Percentiles rank a stretch among this genome's conserved stretches.
phyloP scores from a whole-genome alignment of 768 basidiomycete species.

The Amanita thiersii region DNA sequence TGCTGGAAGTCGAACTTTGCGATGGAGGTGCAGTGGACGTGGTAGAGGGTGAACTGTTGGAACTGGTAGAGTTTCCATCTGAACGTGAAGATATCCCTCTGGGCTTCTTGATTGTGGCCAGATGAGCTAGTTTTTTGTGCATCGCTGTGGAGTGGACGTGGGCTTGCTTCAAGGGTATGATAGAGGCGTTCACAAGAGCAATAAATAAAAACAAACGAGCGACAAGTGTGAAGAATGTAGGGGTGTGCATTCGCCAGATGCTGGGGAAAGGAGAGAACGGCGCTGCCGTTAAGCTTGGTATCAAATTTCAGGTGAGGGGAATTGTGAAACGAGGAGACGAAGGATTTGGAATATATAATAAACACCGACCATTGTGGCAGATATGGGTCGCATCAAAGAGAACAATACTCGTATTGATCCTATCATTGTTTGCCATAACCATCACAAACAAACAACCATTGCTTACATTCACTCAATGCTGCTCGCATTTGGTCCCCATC shows the following conservation, averaged over 20 bases:
- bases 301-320: too few relatives aligned
- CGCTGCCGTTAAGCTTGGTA: conserved; percentile 1
- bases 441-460: not conserved
- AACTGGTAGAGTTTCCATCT: too few relatives aligned
- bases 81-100: too few relatives aligned
- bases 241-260: not conserved
- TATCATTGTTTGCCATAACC: conserved; percentile 4
- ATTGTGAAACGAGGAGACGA: not conserved
- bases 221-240: not conserved
- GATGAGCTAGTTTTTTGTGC: not conserved
- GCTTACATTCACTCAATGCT: conserved; percentile 1
- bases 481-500: conserved; percentile 35
- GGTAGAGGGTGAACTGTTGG: too few relatives aligned
- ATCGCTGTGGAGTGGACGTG: not conserved
- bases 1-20: conserved; percentile 2
- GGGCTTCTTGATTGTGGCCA: not conserved
- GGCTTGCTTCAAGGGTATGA: not conserved
- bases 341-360: not conserved
- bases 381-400: too few relatives aligned
- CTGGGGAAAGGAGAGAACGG: not conserved
- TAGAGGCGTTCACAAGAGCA: not conserved
- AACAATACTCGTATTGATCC: too few relatives aligned
- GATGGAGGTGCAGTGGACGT: conserved; percentile 11
- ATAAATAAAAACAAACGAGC: not conserved
- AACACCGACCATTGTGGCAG: too few relatives aligned